Evolutionary conservation across 2,329 filamentous ascomycete genomes (phyloP), one percentile per base, ranked within the genome.

Genomic region (Zasmidium cellare): DNA sequence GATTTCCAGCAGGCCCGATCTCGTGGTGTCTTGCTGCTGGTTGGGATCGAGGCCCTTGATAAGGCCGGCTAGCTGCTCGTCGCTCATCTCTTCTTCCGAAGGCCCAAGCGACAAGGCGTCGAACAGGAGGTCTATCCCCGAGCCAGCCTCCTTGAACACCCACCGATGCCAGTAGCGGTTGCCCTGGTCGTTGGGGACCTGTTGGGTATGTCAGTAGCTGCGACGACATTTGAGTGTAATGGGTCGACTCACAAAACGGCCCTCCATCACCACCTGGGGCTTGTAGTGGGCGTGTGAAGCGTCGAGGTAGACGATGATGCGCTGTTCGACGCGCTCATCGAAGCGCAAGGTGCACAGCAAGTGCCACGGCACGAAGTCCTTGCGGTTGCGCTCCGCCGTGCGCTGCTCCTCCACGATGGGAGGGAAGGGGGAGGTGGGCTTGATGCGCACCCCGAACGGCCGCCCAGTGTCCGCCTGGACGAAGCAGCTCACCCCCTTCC

Each of bases 131-230:
- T 61, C 59, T 24, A 61, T 59, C 3, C 35, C 35, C n/a, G n/a
- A 18, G 23, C 59, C 59, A 16, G 56, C 47, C 19, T 59, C 56
- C n/a, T 48, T 46, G 54, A 62, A 62, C 25, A 54, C 46, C 60
- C 57, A 61, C 12, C 35, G 47, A 53, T 55, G 56, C 18, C 47
- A 20, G 3, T 49, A 49, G n/a, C 50, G 24, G 14, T 24, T 25
- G 22, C 56, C 50, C 23, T 58, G 49, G 9, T 9, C 7, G 9
- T 22, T 22, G 6, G 11, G 23, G 20, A 49, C 23, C 47, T 49
- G 23, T 28, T 5, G 5, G 47, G n/a, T 3, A 28, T 14, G 47
- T 25, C n/a, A 49, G 16, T 28, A 18, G 16, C n/a, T 7, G 23
- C n/a, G 23, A 11, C 12, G 23, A 2, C 28, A 3, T 16, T 28